These are phyloP conservation scores for Lachancea fermentati DNA, from an alignment of 805 yeast species.

Conservation along the genomic window DNA sequence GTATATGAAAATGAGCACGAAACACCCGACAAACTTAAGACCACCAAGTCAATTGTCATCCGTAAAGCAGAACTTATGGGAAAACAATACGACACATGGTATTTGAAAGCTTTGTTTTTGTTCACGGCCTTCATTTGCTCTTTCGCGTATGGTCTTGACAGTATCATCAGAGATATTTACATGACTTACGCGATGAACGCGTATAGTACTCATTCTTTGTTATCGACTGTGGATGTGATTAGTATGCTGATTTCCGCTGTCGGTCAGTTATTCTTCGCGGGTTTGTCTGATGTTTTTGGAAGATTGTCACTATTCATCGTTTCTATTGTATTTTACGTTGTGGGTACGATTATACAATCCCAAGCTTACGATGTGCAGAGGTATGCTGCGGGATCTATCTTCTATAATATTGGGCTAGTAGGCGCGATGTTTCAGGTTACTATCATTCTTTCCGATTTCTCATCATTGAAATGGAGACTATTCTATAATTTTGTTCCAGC, in stretches of 20 bases:
- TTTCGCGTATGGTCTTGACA: slow-evolving; percentile 52
- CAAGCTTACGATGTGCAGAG: slow-evolving; percentile 48
- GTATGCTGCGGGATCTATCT: slow-evolving; percentile 53
- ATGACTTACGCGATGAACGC: slow-evolving; percentile 49
- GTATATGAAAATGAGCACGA: neutral
- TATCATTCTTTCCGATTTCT: slow-evolving; percentile 59
- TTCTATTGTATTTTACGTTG: slow-evolving; percentile 43
- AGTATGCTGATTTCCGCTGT: slow-evolving; percentile 52
- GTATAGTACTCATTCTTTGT: slow-evolving; percentile 43
- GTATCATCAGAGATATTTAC: slow-evolving; percentile 43
- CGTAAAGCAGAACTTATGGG: slow-evolving; percentile 46
- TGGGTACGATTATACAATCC: slow-evolving; percentile 53
- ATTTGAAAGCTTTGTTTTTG: slow-evolving; percentile 35
- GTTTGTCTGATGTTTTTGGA: slow-evolving; percentile 53
- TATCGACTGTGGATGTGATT: slow-evolving; percentile 48
- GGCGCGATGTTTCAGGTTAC: slow-evolving; percentile 55
- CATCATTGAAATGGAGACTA: slow-evolving; percentile 67
- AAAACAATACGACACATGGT: slow-evolving; percentile 37
- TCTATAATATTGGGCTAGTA: slow-evolving; percentile 49
- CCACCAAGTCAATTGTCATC: slow-evolving; percentile 40
- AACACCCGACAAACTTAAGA: slow-evolving; percentile 13
- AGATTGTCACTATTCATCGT: slow-evolving; percentile 41
- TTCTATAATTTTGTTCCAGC: slow-evolving; percentile 60
- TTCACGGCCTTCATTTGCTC: slow-evolving; percentile 45
- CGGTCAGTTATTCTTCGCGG: slow-evolving; percentile 50